Evolutionary conservation across 306 rosid species (phyloP), one percentile per base, ranked within the genome.

Genomic region (cucumber (Cucumis sativus)): DNA sequence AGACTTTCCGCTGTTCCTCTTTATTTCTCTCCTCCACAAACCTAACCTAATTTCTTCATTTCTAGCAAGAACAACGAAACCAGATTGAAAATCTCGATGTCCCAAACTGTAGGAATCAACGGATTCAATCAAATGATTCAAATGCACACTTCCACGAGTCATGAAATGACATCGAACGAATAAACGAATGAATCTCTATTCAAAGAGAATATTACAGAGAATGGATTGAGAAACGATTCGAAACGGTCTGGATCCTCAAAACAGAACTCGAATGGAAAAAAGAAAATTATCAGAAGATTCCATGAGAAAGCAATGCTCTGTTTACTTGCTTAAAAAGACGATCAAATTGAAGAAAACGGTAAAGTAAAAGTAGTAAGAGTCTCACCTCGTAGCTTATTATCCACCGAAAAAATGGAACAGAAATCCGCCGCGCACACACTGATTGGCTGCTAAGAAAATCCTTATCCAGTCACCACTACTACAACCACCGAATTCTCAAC

Each of bases 321-420:
- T 80, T 79, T 82, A 81, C 66, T 74, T 77, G 58, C 81, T 51
- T 56, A 56, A 78, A 45, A 77, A 86, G 64, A 47, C 8, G 30
- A 5, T 28, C 67, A 8, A 71, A 30, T 30, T 15, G 66, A 81
- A 79, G 16, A 15, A 37, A 55, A 33, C n/a, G 9, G 28, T 33
- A 54, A 64, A 64, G 45, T 73, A 73, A 64, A 64, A 28, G 68
- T 45, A 75, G 10, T 15, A 20, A 40, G 28, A 51, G 23, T 25
- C 85, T 79, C 33, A 79, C 72, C 83, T 75, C 60, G 74, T 30
- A 73, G 62, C 77, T 73, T 52, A 12, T 47, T 23, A 73, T 30
- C 17, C 13, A 52, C 7, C 62, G 57, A 30, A 73, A 73, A 51
- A 73, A 51, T 30, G 6, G 40, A 52, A 73, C 77, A 30, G 63